phyloP scores from a whole-genome alignment of 495 filamentous ascomycete species.

The Trichoderma orchidacearum region DNA sequence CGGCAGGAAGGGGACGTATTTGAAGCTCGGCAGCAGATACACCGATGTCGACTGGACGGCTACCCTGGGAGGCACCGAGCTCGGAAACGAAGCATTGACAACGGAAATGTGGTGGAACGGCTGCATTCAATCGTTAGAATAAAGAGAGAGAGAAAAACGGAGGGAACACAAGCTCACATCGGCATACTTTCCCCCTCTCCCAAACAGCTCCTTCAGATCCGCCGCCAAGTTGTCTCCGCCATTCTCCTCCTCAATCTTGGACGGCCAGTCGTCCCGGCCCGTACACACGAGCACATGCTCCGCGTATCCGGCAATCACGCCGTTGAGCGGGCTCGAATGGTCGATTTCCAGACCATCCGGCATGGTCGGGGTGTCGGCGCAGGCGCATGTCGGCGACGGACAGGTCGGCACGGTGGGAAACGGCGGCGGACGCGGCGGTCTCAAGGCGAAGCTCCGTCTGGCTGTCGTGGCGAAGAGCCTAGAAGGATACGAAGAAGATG shows the following conservation, averaged over 20 bases:
- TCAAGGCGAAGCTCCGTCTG: not conserved
- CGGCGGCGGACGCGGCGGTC: constrained; percentile 3
- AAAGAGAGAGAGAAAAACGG: no score
- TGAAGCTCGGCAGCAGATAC: constrained; percentile 66
- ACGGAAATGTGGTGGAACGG: constrained; percentile 68
- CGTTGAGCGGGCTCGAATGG: constrained; percentile 48
- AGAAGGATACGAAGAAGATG: not conserved
- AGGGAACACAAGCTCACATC: no score
- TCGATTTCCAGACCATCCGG: constrained; percentile 68
- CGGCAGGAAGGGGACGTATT: constrained; percentile 60
- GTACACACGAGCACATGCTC: constrained; percentile 77
- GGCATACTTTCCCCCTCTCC: constrained; percentile 48
- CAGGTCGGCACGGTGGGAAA: constrained; percentile 47
- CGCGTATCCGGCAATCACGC: constrained; percentile 64
- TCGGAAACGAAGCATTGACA: constrained; percentile 54
- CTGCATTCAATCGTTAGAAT: no score
- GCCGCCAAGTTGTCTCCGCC: constrained; percentile 50
- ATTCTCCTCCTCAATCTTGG: constrained; percentile 44
- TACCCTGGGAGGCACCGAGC: constrained; percentile 21
- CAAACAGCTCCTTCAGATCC: constrained; percentile 53
- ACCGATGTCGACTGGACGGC: constrained; percentile 42
- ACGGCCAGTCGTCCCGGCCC: constrained; percentile 68
- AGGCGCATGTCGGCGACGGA: constrained; percentile 58
- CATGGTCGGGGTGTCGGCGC: constrained; percentile 47
- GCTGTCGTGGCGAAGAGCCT: not conserved